Evolutionary conservation across 768 basidiomycete genomes (phyloP), one percentile per base, ranked within the genome.

Genomic region (Lyophyllum atratum): DNA sequence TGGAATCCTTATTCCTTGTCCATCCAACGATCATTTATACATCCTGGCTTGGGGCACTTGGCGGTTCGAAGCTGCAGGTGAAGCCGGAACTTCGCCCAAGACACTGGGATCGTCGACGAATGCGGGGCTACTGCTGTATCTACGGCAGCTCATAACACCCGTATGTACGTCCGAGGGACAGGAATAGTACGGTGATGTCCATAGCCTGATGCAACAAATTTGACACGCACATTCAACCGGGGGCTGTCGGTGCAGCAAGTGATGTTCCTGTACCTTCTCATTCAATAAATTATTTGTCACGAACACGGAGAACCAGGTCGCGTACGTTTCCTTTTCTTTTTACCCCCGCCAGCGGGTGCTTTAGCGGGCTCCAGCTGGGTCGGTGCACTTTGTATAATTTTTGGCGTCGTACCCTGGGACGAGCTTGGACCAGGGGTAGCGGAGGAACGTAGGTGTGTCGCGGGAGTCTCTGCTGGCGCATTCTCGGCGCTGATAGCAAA

Each of bases 251-350:
- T 54, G 70, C 67, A 42, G 70, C 72, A 44, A 75, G 58, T 31
- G 75, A 76, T 49, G 73, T 72, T 43, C 78, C 79, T 76, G 62
- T 56, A 58, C 51, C 50, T 49, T n/a, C 49, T 51, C 39, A 55
- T 44, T 42, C 53, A 50, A 54, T 56, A 21, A 52, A 51, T 54
- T 14, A 50, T 17, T 33, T 14, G 25, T 39, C 31, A 42, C 21
- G 14, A 60, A 24, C 10, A 55, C 37, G 10, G 28, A 28, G 44
- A 29, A 24, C 43, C 29, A 40, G 37, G 33, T n/a, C 19, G 74
- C 86, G 54, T 69, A 86, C 90, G 84, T 77, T 92, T 92, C 68
- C 83, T 84, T 73, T 88, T 93, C 75, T 89, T 91, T 68, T 84
- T 90, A 22, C 81, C 81, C 15, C 74, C 81, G 2, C 82, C 85